Base-by-base conservation (phyloP, 345 rosid species). In the Eucalyptus globulus region DNA sequence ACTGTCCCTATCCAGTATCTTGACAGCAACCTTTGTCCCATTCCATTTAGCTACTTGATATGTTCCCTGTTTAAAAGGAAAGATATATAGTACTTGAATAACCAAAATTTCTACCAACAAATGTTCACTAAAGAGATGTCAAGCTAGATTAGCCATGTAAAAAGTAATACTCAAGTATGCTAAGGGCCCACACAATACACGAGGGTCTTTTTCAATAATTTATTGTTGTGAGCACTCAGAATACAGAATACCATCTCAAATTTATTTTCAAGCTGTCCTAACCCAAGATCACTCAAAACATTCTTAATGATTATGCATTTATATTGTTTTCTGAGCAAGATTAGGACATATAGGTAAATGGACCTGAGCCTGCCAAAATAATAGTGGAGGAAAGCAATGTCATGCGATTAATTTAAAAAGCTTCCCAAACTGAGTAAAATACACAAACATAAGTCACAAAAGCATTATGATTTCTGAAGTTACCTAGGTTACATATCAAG, bases 1-100 rank as follows among this genome's bases (percentile, higher is more conserved):
- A 90, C 95, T 92, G 80, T 97, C 97, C 93, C 91, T 95, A 65
- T 98, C 99, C 45, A 96, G 94, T 91, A 98, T 98, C 95, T 98
- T 98, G 22, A 97, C 98, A 6, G 97, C 90, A 86, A 98, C 98
- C 92, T 97, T 95, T 19, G 99, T 97, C 85, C 99, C 99, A 90
- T 98, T 98, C 99, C 99, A 98, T 92, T 96, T 98, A 89, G 98
- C 99, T 62, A 97, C 96, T 95, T 98, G 99, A 94, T 95, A 98
- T 45, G 95, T 72, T 87, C 99, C 99, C 99, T 98, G 95, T 80
- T 80, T 89, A 49, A 76, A 58, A 86, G 49, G 69, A 15, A 44
- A 44, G 49, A 56, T 40, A 34, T 26, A 62, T 14, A 17, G 69
- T 76, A 76, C 88, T 54, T 34, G 88, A 56, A 53, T 51, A 87